Evolutionary conservation across 1,284 basidiomycete species (phyloP).

Genomic region (Cystobasidiaceae sp.): DNA sequence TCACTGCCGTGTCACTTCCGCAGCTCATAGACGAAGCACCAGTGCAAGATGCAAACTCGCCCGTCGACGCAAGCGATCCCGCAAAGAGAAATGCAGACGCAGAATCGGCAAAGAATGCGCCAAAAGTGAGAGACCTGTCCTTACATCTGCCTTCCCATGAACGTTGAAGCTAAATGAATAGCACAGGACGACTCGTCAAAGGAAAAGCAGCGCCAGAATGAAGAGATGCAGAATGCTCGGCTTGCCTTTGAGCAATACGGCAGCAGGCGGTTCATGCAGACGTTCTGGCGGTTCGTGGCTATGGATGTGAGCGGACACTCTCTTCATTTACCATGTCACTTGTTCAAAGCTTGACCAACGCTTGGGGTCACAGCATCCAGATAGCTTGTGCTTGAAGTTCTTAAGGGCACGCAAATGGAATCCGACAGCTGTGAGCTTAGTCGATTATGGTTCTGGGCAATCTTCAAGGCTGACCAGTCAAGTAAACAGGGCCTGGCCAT

Average conservation of each 20-base stretch:
- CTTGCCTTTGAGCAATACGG: constrained; percentile 47
- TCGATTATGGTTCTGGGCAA: not conserved
- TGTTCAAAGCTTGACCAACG: constrained; percentile 44
- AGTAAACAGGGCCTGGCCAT: constrained; percentile 43
- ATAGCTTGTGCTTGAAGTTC: constrained; percentile 37
- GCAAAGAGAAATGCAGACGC: constrained; percentile 7
- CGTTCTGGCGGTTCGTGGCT: constrained; percentile 47
- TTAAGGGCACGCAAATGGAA: constrained; percentile 48
- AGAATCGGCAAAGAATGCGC: not conserved
- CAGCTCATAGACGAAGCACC: constrained; percentile 38
- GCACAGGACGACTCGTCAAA: constrained; percentile 41
- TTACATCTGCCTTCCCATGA: not conserved
- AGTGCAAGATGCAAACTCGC: constrained; percentile 4
- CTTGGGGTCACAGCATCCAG: constrained; percentile 36
- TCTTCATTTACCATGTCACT: too few species aligned
- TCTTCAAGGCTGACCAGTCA: not conserved
- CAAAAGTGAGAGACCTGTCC: constrained; percentile 12
- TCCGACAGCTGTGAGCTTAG: constrained; percentile 39
- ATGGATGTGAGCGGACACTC: constrained; percentile 31
- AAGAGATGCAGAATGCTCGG: constrained; percentile 45
- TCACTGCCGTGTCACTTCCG: not conserved
- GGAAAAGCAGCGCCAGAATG: constrained; percentile 43
- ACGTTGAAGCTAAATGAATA: not conserved
- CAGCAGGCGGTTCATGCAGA: constrained; percentile 43
- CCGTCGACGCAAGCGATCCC: constrained; percentile 24